Percentiles rank a stretch among this genome's conserved stretches.
Evolutionary conservation across 2,329 filamentous ascomycete genomes (phyloP).

Genomic region (Ceratocystis variospora): DNA sequence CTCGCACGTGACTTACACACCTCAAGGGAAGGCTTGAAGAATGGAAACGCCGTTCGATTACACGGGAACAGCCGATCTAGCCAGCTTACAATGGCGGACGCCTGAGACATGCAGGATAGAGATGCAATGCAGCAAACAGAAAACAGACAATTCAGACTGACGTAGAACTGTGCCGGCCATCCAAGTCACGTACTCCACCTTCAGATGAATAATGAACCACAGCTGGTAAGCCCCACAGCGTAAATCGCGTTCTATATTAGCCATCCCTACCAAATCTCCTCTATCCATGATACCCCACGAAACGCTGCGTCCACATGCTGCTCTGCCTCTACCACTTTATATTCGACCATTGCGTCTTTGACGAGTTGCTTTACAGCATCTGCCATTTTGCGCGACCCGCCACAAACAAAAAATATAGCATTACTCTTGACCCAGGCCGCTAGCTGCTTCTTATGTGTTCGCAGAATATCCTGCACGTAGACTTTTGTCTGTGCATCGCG

Average conservation of each 20-base stretch:
- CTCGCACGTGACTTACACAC: neutral
- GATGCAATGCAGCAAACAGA: neutral
- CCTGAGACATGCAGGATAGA: neutral
- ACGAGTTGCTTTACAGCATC: slow-evolving; percentile 40
- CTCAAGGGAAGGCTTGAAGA: neutral
- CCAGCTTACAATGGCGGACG: neutral
- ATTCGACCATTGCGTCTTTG: slow-evolving; percentile 34
- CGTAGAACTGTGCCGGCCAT: too few species aligned
- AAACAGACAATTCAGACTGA: too few species aligned
- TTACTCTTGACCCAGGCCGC: slow-evolving; percentile 27
- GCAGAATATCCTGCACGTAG: slow-evolving; percentile 29
- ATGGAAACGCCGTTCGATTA: neutral
- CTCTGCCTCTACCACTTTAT: slow-evolving; percentile 25
- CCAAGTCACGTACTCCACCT: too few species aligned
- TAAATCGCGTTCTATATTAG: neutral
- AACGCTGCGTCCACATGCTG: slow-evolving; percentile 30
- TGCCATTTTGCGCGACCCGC: slow-evolving; percentile 46
- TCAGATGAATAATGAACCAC: too few species aligned
- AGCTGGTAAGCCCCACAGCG: too few species aligned
- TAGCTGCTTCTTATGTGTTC: slow-evolving; percentile 26
- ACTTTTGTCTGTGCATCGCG: slow-evolving; percentile 34
- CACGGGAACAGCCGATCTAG: neutral
- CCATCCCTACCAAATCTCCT: slow-evolving; percentile 43
- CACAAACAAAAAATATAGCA: slow-evolving; percentile 41
- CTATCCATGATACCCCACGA: slow-evolving; percentile 35